Base-by-base conservation (phyloP, 1,284 basidiomycete genomes). In the Mycena sp. region DNA sequence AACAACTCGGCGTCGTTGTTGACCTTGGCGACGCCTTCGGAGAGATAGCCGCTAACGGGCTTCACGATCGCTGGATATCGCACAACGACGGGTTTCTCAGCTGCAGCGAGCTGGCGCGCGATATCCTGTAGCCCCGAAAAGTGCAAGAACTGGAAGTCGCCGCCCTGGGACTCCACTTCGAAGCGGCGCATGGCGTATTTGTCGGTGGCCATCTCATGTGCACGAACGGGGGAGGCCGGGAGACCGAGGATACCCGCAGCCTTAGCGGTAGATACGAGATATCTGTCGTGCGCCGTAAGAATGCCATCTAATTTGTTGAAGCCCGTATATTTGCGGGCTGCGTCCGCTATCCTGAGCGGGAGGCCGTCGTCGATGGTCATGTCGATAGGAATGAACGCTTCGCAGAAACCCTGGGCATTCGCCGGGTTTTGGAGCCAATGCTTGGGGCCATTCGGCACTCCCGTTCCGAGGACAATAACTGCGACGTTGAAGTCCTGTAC, bases 41-140 rank as follows among this genome's bases (percentile, higher is more conserved):
- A 62, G 30, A 57, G 54, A 35, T 51, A 62, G 12, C 61, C 61
- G 41, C 54, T 46, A 14, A 52, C 35, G 19, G 61, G 61, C 41
- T 62, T 62, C 10, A 62, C 54, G 41, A 62, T 62, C 4, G 61
- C 61, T 16, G 61, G 61, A 19, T 62, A 62, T 4, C n/a, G 7
- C 14, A 62, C 21, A 30, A 32, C 48, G 19, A 35, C 16, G 23
- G 37, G 45, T 21, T 46, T 16, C 12, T 52, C 50, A 0, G 23
- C 16, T 3, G 38, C 19, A 14, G 9, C 7, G n/a, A 56, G 30
- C 26, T 26, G 29, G n/a, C 12, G 17, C n/a, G 40, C 26, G 3
- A 62, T 56, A n/a, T 57, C 55, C 23, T 44, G 49, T 7, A 58
- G 37, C 4, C 30, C 49, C 0, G 49, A 0, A 28, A 63, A 63